Evolutionary conservation across 202 grass and related monocot genomes (phyloP), one percentile per base, ranked within the genome.

Genomic region (Bolboschoenoplectus hybrid): DNA sequence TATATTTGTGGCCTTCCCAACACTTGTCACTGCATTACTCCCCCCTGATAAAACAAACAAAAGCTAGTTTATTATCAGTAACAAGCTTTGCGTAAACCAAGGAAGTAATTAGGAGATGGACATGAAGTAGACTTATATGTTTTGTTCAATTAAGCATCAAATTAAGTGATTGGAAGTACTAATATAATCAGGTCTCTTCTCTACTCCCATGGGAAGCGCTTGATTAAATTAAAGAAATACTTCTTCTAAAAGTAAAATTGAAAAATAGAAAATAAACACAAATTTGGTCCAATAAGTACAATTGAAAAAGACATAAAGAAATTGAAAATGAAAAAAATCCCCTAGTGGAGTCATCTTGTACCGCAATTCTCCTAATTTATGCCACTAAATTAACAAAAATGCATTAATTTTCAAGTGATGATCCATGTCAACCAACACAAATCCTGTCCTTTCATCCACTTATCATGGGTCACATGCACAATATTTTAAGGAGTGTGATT

Each of bases 1-100:
- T 61, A 97, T 97, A 43, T 95, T 97, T 51, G 95, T 95, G 0
- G 91, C 92, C 63, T 93, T 95, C 16, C 91, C 95, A 17, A 92
- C 62, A 58, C 84, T 97, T 19, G 92, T 94, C 65, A 91, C 76
- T 84, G 86, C 64, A 53, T 88, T 91, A 58, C 73, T 63, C 1
- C 77, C 81, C 5, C 86, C 91, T 95, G 67, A 81, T 49, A 74
- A 87, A 81, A n/a, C 39, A 38, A 12, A 1, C 6, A 17, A 13
- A 84, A 34, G 58, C 44, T 9, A 68, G 19, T 65, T 6, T 19
- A 43, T 51, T 20, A 43, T 38, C 38, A 87, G 43, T 41, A 46
- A 75, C 16, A 73, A 40, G 14, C 46, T 56, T 39, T 40, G 36
- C 35, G 9, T 16, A 39, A 39, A 67, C 11, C 12, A 11, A 44